Evolutionary conservation across 176 grass and related monocot genomes (phyloP), one percentile per base, ranked within the genome.

Genomic region (Phoenix roebelenii): DNA sequence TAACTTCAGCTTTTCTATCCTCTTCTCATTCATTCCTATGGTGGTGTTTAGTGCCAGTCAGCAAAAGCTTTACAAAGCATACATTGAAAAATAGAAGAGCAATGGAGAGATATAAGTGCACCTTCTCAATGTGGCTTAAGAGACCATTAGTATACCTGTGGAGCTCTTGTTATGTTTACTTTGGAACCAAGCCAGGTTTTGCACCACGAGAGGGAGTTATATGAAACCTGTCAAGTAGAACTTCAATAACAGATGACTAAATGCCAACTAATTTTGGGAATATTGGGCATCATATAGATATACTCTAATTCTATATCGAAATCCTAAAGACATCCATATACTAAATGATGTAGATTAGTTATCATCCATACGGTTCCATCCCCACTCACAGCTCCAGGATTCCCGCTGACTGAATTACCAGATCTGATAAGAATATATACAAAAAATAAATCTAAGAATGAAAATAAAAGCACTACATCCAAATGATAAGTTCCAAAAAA

Each of bases 181-280:
- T 97, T 91, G 68, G 93, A 82, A 5, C 87, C 93, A 59, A 97
- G 84, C 93, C 93, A 97, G 14, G 86, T 80, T 52, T 97, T 91
- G 87, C 93, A 97, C 93, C 84, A 97, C 63, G 93, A 90, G 23
- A 97, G 92, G 16, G 92, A 97, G 71, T 88, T 91, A 54, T 97
- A 97, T 49, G 93, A 66, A 54, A 97, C 93, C 93, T 97, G 80
- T 15, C 63, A 75, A 58, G 59, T 54, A 66, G 52, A 15, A 59
- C 4, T 19, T 70, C 57, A 73, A 71, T 22, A 70, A 28, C 54
- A 63, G 52, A 59, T 61, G 54, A 52, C 28, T 16, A 12, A 58
- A 76, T 65, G 23, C 24, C 20, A 52, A 51, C 16, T 44, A 12
- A 44, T 44, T 39, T 12, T 44, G 35, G 35, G 35, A 44, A 44